Base-by-base conservation (phyloP, 192 early-diverging fungal genomes). In the Linnemannia hyalina region DNA sequence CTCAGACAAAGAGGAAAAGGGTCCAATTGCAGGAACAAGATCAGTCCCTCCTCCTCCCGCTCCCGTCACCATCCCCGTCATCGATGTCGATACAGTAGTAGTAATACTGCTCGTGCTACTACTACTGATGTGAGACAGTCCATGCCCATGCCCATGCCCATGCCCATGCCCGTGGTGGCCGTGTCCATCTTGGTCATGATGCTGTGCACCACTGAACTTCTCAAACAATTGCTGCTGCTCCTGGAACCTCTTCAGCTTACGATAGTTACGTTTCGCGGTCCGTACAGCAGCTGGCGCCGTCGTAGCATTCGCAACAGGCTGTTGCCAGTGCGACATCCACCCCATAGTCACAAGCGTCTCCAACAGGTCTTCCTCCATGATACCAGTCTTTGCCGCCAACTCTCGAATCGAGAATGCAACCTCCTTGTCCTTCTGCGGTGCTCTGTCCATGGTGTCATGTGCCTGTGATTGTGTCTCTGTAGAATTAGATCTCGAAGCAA, bases 281-380 rank as follows among this genome's bases (percentile, higher is more conserved):
- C 77, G 78, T 13, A 81, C 72, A 10, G 36, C 32, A 6, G 49
- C 36, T 9, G 54, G 16, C 4, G 6, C 40, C 0, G 26, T 22
- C 57, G 76, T 70, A 32, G 60, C 0, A 65, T 29, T 15, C 32
- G n/a, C 23, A 26, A 26, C 8, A 10, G 55, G 29, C 60, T 32
- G 54, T n/a, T 86, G 82, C 94, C 94, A 96, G 29, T 88, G 88
- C 71, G 85, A 78, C 79, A 94, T 85, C 83, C 95, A 81, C 1
- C 90, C 93, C 87, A 94, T 87, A 23, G 86, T 82, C 10, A 92
- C 88, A 70, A 97, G 85, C 13, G 94, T 93, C 74, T 90, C 90
- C 42, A 97, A 55, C 60, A 97, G 83, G 74, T 97, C 95, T n/a
- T 95, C 93, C 38, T 91, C 89, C 65, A 88, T 87, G 71, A 97